A percentile compares a stretch with the other conserved stretches of the same genome.
Evolutionary conservation across 176 grass and related monocot species (phyloP).

Genomic region (Tillandsia fasciculata): DNA sequence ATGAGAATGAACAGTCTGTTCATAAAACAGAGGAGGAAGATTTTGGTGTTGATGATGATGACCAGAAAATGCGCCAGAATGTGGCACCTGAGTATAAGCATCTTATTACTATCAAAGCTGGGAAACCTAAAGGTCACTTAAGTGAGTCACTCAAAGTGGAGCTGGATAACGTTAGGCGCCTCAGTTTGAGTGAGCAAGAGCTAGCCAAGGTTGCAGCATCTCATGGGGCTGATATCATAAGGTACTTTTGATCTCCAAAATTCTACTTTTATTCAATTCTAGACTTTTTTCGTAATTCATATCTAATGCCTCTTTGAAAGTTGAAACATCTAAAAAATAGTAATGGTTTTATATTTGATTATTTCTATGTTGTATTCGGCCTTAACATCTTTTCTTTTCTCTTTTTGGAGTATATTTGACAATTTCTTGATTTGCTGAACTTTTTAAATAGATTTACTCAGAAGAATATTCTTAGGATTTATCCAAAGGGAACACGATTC

Average conservation of each 20-base stretch:
- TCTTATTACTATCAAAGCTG: conserved; percentile 19
- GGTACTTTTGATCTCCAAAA: conserved; percentile 1
- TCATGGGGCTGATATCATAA: conserved; percentile 14
- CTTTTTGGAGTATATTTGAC: not conserved
- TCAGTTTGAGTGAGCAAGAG: conserved; percentile 23
- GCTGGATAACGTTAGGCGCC: conserved; percentile 10
- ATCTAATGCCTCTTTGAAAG: not conserved
- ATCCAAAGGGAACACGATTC: conserved; percentile 21
- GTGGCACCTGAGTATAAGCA: conserved; percentile 5
- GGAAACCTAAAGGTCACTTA: conserved; percentile 11
- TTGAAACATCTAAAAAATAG: not conserved
- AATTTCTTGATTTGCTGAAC: not conserved
- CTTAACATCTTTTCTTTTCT: not conserved
- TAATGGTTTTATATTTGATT: not conserved
- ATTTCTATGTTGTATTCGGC: no score
- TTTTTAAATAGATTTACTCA: conserved; percentile 16
- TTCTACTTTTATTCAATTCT: not conserved
- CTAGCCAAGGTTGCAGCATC: conserved; percentile 4
- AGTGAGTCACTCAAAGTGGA: conserved; percentile 20
- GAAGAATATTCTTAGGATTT: conserved; percentile 17
- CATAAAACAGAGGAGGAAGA: not conserved
- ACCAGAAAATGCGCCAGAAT: conserved; percentile 1
- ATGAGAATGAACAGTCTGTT: not conserved
- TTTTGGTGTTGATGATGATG: conserved; percentile 7
- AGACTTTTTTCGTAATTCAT: not conserved